A percentile compares a stretch with the other conserved stretches of the same genome.
These are phyloP conservation scores for Plantago elongata DNA, from an alignment of 257 asterid species.

Conservation along the genomic window DNA sequence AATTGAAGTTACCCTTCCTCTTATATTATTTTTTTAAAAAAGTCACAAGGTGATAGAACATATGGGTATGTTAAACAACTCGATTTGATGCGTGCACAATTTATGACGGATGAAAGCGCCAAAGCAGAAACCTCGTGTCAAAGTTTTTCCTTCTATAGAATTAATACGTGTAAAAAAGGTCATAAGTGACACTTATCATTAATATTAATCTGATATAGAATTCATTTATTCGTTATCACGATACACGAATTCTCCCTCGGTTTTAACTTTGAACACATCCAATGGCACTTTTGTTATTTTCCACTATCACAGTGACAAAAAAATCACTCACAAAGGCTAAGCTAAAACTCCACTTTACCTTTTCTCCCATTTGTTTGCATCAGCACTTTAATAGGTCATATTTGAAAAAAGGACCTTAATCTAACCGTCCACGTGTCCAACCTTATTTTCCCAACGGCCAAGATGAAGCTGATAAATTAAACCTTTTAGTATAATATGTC, in stretches of 20 bases:
- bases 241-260: background rate
- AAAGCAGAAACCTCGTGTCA: too few relatives aligned
- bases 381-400: slow-evolving; percentile 16
- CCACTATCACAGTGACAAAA: slow-evolving; percentile 2
- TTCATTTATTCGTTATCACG: too few relatives aligned
- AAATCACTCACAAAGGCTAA: background rate
- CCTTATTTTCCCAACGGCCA: background rate
- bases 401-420: slow-evolving; percentile 6
- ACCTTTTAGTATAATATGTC: slow-evolving; percentile 10
- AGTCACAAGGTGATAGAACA: too few relatives aligned
- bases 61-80: too few relatives aligned
- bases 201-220: too few relatives aligned
- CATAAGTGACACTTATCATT: too few relatives aligned
- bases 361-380: background rate
- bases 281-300: slow-evolving; percentile 26
- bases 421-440: slow-evolving; percentile 1
- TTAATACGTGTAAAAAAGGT: too few relatives aligned
- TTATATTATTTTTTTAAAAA: too few relatives aligned
- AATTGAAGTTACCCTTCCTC: too few relatives aligned
- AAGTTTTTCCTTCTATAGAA: too few relatives aligned
- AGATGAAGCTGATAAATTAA: background rate
- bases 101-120: too few relatives aligned
- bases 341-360: background rate
- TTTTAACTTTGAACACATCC: slow-evolving; percentile 2
- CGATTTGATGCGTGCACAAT: too few relatives aligned